phyloP scores from a whole-genome alignment of 2,329 filamentous ascomycete species.

The Diaporthe caulivora region DNA sequence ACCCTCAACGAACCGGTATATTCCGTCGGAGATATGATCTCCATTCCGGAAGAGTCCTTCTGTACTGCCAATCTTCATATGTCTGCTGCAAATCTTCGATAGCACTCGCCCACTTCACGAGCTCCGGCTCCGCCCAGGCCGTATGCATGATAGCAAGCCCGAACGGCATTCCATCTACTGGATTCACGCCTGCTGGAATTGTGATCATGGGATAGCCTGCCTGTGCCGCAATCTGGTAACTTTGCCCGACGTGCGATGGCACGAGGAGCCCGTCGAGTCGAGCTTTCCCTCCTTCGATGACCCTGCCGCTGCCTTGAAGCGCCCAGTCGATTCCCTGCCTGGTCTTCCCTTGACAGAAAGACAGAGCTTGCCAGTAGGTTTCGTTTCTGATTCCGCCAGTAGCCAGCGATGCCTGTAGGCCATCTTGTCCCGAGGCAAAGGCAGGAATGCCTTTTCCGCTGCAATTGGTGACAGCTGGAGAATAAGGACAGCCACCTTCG shows the following conservation, averaged over 20 bases:
- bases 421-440: constrained; percentile 78
- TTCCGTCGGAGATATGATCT: constrained; percentile 62
- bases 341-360: constrained; percentile 69
- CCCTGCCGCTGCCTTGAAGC: constrained; percentile 57
- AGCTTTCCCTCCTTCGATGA: constrained; percentile 34
- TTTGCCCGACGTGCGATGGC: constrained; percentile 76
- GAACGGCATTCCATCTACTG: constrained; percentile 69
- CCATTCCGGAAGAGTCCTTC: constrained; percentile 65
- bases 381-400: constrained; percentile 72
- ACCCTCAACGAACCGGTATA: constrained; percentile 50
- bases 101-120: constrained; percentile 73
- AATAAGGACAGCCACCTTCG: constrained; percentile 74
- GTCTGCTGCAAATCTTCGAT: constrained; percentile 69
- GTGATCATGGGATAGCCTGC: constrained; percentile 82
- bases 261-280: constrained; percentile 74
- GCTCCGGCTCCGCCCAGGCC: constrained; percentile 68
- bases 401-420: constrained; percentile 72
- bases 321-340: constrained; percentile 79
- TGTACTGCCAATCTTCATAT: constrained; percentile 54
- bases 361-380: constrained; percentile 75
- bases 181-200: constrained; percentile 71
- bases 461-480: constrained; percentile 43
- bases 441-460: constrained; percentile 63
- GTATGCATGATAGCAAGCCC: constrained; percentile 71
- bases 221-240: constrained; percentile 78